A percentile compares a stretch with the other conserved stretches of the same genome.
Conservation (phyloP, 2,329 filamentous ascomycete genomes). For the Talaromyces sp. region DNA sequence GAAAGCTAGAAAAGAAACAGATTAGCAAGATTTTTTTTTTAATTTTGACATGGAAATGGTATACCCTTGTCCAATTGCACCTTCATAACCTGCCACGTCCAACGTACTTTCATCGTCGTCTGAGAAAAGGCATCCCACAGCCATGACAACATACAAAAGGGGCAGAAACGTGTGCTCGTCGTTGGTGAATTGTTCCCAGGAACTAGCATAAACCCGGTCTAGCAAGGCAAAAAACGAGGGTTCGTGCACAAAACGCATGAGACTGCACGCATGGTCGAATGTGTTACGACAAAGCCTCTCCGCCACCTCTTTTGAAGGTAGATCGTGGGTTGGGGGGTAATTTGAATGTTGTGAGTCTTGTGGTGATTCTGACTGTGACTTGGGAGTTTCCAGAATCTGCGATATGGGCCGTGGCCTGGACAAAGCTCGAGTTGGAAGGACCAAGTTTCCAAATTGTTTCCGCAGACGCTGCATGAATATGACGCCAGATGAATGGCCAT, state of each 20-base stretch:
- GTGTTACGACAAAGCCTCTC: slow-evolving; percentile 54
- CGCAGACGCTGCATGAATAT: slow-evolving; percentile 84
- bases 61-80: slow-evolving; percentile 53
- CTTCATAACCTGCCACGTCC: slow-evolving; percentile 42
- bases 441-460: slow-evolving; percentile 74
- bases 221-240: slow-evolving; percentile 75
- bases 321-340: slow-evolving; percentile 53
- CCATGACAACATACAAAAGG: slow-evolving; percentile 64
- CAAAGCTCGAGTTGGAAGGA: slow-evolving; percentile 57
- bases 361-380: slow-evolving; percentile 59
- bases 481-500: slow-evolving; percentile 85
- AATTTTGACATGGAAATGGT: slow-evolving; percentile 11
- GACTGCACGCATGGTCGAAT: slow-evolving; percentile 56
- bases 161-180: slow-evolving; percentile 66
- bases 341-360: slow-evolving; percentile 41
- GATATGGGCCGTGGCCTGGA: slow-evolving; percentile 48
- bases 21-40: slow-evolving; percentile 3
- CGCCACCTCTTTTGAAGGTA: slow-evolving; percentile 61
- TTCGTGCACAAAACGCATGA: slow-evolving; percentile 70
- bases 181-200: slow-evolving; percentile 56
- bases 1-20: slow-evolving; percentile 48
- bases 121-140: slow-evolving; percentile 68
- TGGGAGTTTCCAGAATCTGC: slow-evolving; percentile 65
- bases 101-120: slow-evolving; percentile 49
- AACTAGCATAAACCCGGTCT: slow-evolving; percentile 69